These are phyloP conservation scores for Pisolithus tinctorius DNA, from an alignment of 768 basidiomycete species.

Conservation along the genomic window DNA sequence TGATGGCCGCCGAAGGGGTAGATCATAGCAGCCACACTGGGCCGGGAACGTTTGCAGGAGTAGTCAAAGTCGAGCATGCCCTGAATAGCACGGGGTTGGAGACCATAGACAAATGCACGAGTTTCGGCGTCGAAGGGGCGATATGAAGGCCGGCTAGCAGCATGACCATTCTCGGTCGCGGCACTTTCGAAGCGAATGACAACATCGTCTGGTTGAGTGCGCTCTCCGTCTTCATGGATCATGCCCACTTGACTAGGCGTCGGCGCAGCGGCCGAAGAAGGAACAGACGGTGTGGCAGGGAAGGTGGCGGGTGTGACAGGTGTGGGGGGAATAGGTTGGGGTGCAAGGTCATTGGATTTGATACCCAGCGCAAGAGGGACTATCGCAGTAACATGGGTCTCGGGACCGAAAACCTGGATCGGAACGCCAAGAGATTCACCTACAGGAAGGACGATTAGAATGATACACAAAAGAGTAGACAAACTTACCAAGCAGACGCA, in stretches of 20 bases:
- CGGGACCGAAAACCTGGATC: conserved; percentile 95
- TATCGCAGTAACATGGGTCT: conserved; percentile 97
- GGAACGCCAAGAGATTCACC: conserved; percentile 93
- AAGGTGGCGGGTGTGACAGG: conserved; percentile 37
- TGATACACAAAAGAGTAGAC: neutral
- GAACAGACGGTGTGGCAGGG: neutral
- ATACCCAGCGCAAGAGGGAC: conserved; percentile 95
- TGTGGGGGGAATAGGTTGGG: conserved; percentile 37
- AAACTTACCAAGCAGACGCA: conserved; percentile 74
- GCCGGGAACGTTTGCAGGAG: conserved; percentile 86
- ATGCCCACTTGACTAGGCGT: conserved; percentile 49
- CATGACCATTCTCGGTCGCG: conserved; percentile 25
- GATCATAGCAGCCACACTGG: conserved; percentile 98
- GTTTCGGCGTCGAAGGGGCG: conserved; percentile 90
- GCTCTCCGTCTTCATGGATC: conserved; percentile 72
- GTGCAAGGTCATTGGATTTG: conserved; percentile 30
- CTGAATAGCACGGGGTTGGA: conserved; percentile 98
- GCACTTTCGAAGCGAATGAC: conserved; percentile 78
- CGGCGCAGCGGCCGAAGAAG: conserved; percentile 24
- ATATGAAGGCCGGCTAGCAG: conserved; percentile 61
- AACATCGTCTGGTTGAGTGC: conserved; percentile 80
- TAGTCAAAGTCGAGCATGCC: conserved; percentile 99
- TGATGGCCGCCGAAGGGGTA: conserved; percentile 99
- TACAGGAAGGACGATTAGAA: neutral
- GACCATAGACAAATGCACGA: conserved; percentile 97